Percentiles rank a stretch among this genome's conserved stretches.
Conservation (phyloP, 1,284 basidiomycete species). For the Rhodotorula sp. region DNA sequence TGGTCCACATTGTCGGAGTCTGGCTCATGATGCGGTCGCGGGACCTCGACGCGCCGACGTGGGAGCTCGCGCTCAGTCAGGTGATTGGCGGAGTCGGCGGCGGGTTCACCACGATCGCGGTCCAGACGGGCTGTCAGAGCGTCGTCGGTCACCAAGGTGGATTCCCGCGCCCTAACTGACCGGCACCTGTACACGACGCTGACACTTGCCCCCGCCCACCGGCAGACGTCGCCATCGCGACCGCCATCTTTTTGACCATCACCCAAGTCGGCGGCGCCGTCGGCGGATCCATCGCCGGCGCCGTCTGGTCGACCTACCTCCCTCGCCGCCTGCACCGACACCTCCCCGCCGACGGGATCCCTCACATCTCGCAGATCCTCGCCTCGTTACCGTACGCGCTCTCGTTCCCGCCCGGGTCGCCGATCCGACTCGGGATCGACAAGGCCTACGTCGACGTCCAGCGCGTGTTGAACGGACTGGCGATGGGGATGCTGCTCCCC, state of each 20-base stretch:
- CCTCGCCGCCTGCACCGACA: constrained; percentile 35
- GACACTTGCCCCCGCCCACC: too few relatives aligned
- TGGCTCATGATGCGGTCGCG: constrained; percentile 46
- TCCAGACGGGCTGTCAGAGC: constrained; percentile 45
- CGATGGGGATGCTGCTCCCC: constrained; percentile 36
- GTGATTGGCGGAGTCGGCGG: constrained; percentile 42
- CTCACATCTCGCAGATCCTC: constrained; percentile 42
- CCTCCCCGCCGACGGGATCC: constrained; percentile 27
- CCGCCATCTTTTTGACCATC: constrained; percentile 46
- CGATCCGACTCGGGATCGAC: constrained; percentile 41
- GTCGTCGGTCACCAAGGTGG: constrained; percentile 42
- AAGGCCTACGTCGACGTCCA: constrained; percentile 44
- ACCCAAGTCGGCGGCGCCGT: constrained; percentile 47
- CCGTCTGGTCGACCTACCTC: constrained; percentile 45
- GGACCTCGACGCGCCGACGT: constrained; percentile 43
- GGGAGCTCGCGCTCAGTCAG: constrained; percentile 44
- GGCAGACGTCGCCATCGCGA: constrained; percentile 45
- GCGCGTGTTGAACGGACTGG: constrained; percentile 39
- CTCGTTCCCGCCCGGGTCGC: constrained; percentile 36
- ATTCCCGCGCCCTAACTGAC: background rate
- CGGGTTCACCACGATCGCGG: constrained; percentile 44
- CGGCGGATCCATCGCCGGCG: constrained; percentile 45
- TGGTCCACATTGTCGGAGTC: constrained; percentile 44
- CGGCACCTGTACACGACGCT: too few relatives aligned
- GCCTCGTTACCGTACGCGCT: constrained; percentile 43